Conservation (phyloP, 495 filamentous ascomycete genomes). For the Astrothelium macrocarpum region DNA sequence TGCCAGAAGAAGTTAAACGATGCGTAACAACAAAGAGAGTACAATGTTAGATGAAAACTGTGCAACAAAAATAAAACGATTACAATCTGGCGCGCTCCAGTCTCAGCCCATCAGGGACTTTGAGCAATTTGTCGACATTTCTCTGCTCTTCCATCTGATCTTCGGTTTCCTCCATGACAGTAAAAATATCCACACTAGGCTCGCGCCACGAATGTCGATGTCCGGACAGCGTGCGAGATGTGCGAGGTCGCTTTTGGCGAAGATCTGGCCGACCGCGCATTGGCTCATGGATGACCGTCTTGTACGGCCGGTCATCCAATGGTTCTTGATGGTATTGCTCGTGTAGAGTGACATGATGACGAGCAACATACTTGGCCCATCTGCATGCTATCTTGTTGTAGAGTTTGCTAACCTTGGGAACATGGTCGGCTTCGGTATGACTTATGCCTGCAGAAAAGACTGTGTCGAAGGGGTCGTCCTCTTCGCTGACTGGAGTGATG, state of each 20-base stretch:
- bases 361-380: conserved; percentile 26
- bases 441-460: conserved; percentile 29
- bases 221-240: conserved; percentile 28
- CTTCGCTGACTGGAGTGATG: conserved; percentile 30
- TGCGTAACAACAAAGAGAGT: no score
- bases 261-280: not conserved
- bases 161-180: conserved; percentile 29
- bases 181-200: conserved; percentile 33
- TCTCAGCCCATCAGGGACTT: not conserved
- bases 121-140: not conserved
- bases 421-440: conserved; percentile 9
- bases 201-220: conserved; percentile 34
- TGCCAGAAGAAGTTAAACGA: no score
- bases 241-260: conserved; percentile 7
- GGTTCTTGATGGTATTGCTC: conserved; percentile 17
- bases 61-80: not conserved
- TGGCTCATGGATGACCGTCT: not conserved
- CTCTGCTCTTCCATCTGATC: conserved; percentile 8
- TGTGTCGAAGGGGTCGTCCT: conserved; percentile 27
- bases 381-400: conserved; percentile 19
- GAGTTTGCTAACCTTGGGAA: conserved; percentile 23
- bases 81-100: not conserved
- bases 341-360: conserved; percentile 21
- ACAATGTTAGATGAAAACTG: no score
- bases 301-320: not conserved